Percentiles rank a stretch among this genome's conserved stretches.
phyloP scores from a whole-genome alignment of 2,329 filamentous ascomycete genomes.

The Monilinia polystroma region DNA sequence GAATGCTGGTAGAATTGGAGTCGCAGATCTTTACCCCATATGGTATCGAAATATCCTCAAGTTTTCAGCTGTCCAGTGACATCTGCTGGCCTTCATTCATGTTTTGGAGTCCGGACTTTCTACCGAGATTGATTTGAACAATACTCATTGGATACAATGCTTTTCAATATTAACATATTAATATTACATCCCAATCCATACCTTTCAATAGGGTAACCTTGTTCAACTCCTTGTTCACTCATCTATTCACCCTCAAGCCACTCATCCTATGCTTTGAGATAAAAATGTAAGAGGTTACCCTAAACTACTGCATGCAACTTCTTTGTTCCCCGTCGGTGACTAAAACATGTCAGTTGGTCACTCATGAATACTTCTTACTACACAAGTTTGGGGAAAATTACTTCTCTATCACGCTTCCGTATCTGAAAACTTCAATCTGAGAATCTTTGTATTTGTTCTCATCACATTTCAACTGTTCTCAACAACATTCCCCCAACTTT shows the following conservation, averaged over 20 bases:
- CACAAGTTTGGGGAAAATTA: not conserved
- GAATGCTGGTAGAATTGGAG: not conserved
- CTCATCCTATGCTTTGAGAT: not conserved
- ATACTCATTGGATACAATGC: not conserved
- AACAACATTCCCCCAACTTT: not conserved
- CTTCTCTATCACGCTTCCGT: not conserved
- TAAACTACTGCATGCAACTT: constrained; percentile 13
- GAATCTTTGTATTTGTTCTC: not conserved
- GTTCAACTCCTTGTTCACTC: constrained; percentile 4
- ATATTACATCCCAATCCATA: not conserved
- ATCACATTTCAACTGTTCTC: not conserved
- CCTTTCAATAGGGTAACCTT: not conserved
- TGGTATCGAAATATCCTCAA: not conserved
- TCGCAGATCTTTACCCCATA: constrained; percentile 2
- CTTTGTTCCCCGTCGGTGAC: not conserved
- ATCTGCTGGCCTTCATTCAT: not conserved
- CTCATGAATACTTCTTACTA: not conserved
- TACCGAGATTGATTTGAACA: constrained; percentile 9
- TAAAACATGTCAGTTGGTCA: constrained; percentile 11
- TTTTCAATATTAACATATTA: not conserved
- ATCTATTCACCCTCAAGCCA: not conserved
- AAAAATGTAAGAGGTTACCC: not conserved
- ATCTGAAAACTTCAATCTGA: constrained; percentile 7
- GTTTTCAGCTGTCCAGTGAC: constrained; percentile 4
- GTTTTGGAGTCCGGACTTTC: not conserved